Base-by-base conservation (phyloP, 495 filamentous ascomycete species). In the Penicillium malachiteum region DNA sequence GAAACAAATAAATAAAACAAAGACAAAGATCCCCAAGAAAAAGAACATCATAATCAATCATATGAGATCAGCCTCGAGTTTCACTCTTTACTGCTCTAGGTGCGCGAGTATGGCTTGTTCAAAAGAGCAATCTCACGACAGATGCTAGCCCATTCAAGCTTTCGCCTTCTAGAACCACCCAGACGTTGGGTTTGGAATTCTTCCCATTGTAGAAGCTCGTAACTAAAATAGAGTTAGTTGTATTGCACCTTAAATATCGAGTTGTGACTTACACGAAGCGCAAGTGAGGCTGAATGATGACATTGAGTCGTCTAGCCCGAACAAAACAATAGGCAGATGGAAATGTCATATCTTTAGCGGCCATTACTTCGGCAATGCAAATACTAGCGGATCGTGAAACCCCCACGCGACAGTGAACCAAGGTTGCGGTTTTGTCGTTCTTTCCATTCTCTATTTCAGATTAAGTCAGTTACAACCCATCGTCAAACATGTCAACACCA, bases 281-380 rank as follows among this genome's bases (percentile, higher is more conserved):
- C 30, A 88, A 71, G 70, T 88, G 84, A 11, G 85, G 85, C 55
- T 88, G 85, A 32, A 88, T 87, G 52, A 88, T 88, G 12, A 88
- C 85, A 62, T 88, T 88, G 16, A 98, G 81, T 31, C 94, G 81
- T 37, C 94, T 82, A 37, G 94, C 94, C 2, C 94, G 87, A 26
- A 98, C 94, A 72, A 90, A 98, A 69, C 94, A 98, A 69, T 98
- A 98, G 44, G 94, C 94, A 43, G 90, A 81, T 13, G 94, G 91
- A 65, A 97, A 96, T 3, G 91, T 94, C 45, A 97, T 74, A 30
- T 83, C 77, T 31, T 87, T 66, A 7, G 85, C 77, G 11, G 86
- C 82, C 94, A 98, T 98, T 17, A 97, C 93, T 71, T 97, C 92
- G 33, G 94, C 94, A 64, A 98, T 97, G 73, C 94, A 97, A 66